These are phyloP conservation scores for Clarireedia monteithiana DNA, from an alignment of 2,329 filamentous ascomycete species.

Conservation along the genomic window DNA sequence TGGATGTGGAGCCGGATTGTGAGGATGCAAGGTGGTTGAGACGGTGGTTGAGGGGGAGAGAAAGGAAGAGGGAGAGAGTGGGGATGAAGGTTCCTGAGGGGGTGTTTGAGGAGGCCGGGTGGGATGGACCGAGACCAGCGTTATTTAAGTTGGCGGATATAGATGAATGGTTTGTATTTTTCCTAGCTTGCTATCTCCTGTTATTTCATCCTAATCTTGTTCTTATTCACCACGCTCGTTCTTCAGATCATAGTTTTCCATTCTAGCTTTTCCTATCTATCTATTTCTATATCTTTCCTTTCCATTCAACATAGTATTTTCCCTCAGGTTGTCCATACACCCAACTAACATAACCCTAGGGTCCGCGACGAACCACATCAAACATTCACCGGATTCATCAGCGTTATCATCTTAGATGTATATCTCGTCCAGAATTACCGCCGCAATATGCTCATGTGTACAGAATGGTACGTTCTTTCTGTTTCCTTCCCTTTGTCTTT, in stretches of 20 bases:
- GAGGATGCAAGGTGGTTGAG: conserved; percentile 47
- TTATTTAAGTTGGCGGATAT: conserved; percentile 37
- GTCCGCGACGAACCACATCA: conserved; percentile 28
- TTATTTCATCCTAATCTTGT: no score
- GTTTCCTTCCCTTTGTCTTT: background rate
- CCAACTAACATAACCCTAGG: conserved; percentile 9
- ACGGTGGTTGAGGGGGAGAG: conserved; percentile 37
- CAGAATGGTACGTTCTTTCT: conserved; percentile 32
- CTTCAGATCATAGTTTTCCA: no score
- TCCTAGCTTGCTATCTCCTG: background rate
- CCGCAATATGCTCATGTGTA: conserved; percentile 33
- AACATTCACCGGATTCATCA: conserved; percentile 35
- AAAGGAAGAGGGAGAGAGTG: conserved; percentile 40
- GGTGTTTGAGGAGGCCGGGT: conserved; percentile 33
- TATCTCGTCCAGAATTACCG: conserved; percentile 20
- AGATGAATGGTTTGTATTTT: conserved; percentile 31
- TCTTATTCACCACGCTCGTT: background rate
- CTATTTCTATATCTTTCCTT: no score
- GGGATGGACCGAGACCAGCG: conserved; percentile 27
- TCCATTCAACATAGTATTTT: background rate
- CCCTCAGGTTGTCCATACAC: background rate
- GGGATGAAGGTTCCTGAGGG: conserved; percentile 40
- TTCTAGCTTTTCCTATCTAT: no score
- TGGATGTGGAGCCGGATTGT: conserved; percentile 49
- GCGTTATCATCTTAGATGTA: conserved; percentile 25